Evolutionary conservation across 2,329 filamentous ascomycete species (phyloP).

Genomic region (Trichoderma simmonsii): DNA sequence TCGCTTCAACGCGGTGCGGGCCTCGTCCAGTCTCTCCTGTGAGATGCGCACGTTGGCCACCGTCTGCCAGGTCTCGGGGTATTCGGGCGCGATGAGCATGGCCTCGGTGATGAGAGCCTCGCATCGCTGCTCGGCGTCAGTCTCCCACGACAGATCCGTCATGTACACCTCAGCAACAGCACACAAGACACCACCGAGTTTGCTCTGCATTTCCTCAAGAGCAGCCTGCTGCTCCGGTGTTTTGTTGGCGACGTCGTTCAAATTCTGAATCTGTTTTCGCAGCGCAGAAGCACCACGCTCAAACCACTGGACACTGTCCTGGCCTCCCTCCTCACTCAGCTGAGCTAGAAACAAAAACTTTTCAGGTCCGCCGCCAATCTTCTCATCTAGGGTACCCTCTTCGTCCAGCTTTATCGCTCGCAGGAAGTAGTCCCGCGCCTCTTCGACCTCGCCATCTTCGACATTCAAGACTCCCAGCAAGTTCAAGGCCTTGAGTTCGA

Average conservation of each 20-base stretch:
- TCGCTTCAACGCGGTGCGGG: slow-evolving; percentile 69
- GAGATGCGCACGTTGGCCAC: slow-evolving; percentile 92
- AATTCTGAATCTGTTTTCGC: slow-evolving; percentile 63
- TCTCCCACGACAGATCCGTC: slow-evolving; percentile 94
- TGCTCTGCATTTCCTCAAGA: slow-evolving; percentile 68
- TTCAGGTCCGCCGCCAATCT: slow-evolving; percentile 77
- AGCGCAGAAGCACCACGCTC: slow-evolving; percentile 70
- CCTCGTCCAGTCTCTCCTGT: slow-evolving; percentile 75
- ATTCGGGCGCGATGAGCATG: slow-evolving; percentile 74
- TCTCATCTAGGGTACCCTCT: slow-evolving; percentile 67
- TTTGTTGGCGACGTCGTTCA: slow-evolving; percentile 48
- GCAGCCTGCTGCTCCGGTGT: slow-evolving; percentile 40
- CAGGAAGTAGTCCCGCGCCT: slow-evolving; percentile 69
- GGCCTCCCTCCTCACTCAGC: slow-evolving; percentile 68
- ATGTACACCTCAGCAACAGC: slow-evolving; percentile 96
- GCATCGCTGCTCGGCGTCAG: slow-evolving; percentile 83
- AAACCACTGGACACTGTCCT: slow-evolving; percentile 65
- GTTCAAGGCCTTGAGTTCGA: slow-evolving; percentile 64
- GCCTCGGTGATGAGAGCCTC: slow-evolving; percentile 89
- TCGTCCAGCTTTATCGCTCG: slow-evolving; percentile 73
- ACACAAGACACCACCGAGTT: slow-evolving; percentile 88
- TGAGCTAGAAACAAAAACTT: slow-evolving; percentile 96
- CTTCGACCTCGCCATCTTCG: slow-evolving; percentile 76
- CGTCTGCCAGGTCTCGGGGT: slow-evolving; percentile 90
- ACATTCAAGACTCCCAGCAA: slow-evolving; percentile 78